phyloP scores from a whole-genome alignment of 352 stramenopile species.

The Phytophthora pinifolia region DNA sequence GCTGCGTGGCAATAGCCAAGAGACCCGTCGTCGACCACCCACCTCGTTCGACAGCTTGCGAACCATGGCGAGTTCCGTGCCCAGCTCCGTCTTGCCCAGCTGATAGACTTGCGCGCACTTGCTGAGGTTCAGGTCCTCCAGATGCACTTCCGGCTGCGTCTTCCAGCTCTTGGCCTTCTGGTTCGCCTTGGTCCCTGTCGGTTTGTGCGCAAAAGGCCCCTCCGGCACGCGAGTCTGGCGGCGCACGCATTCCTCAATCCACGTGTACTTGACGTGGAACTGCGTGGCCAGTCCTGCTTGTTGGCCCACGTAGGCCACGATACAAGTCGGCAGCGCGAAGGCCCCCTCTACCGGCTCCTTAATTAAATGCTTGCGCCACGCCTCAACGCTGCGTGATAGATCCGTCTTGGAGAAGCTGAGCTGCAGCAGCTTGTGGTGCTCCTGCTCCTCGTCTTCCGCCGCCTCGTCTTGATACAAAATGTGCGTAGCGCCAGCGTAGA shows the following conservation, averaged over 20 bases:
- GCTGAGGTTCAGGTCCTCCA: slow-evolving; percentile 50
- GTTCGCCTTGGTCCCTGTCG: slow-evolving; percentile 8
- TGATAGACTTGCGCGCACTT: slow-evolving; percentile 54
- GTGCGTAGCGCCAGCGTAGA: slow-evolving; percentile 61
- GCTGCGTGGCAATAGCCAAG: background rate
- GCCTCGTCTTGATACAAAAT: slow-evolving; percentile 64
- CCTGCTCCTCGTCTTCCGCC: slow-evolving; percentile 25
- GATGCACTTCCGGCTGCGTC: slow-evolving; percentile 41
- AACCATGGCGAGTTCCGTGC: slow-evolving; percentile 49
- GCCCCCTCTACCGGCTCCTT: slow-evolving; percentile 18
- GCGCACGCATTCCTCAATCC: slow-evolving; percentile 81
- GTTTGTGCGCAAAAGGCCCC: slow-evolving; percentile 39
- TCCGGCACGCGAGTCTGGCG: slow-evolving; percentile 58
- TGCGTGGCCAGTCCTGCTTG: slow-evolving; percentile 49
- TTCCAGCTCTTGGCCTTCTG: slow-evolving; percentile 46
- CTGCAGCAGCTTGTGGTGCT: slow-evolving; percentile 46
- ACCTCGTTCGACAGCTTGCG: slow-evolving; percentile 52
- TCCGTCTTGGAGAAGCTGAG: slow-evolving; percentile 51
- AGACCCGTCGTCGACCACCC: background rate
- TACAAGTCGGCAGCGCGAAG: slow-evolving; percentile 56
- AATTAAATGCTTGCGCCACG: slow-evolving; percentile 47
- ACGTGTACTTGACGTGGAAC: slow-evolving; percentile 71
- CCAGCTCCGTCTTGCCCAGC: slow-evolving; percentile 32
- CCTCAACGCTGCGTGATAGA: slow-evolving; percentile 34
- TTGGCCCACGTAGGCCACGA: slow-evolving; percentile 59